Base-by-base conservation (phyloP, 2,329 filamentous ascomycete genomes). In the Trichoderma sp. region DNA sequence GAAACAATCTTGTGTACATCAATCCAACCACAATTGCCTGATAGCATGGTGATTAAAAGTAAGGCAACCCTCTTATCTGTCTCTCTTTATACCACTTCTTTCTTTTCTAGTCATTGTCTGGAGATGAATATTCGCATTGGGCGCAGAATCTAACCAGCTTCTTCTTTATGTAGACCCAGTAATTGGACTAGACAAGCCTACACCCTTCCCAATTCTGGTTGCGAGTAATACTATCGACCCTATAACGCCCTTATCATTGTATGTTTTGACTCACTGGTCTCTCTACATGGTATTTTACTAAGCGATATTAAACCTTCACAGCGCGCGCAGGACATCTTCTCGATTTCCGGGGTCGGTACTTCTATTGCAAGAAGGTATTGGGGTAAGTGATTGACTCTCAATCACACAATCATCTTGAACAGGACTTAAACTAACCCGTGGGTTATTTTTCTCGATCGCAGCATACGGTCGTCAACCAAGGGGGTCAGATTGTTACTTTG, bases 141-240 rank as follows among this genome's bases (percentile, higher is more conserved):
- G 11, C 11, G 27, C 45, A 68, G 21, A 35, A 56, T 35, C 65
- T 56, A 56, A 68, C 8, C 29, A 6, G 6, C 3, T 35, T 35
- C 16, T 31, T 33, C 14, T 2, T 31, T 50, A n/a, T 9, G 0
- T 14, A 68, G 65, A 7, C 27, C 65, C 18, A 21, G 24, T 5
- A 18, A 56, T 6, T 9, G 65, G 65, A 27, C 7, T 56, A 6
- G 29, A 6, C 6, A 68, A 29, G 41, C 65, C 65, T 56, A 68
- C 45, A 18, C 24, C 18, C 3, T 68, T 68, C 29, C 65, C 65
- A 7, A 68, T 68, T n/a, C 12, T 68, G 27, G 4, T 68, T 21
- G 27, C 65, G n/a, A 68, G 65, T 21, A 68, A 68, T 56, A 68
- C 45, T n/a, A 68, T 68, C 29, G 65, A 68, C 11, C 65, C 65